Base-by-base conservation (phyloP, 2,329 filamentous ascomycete genomes). In the Alternaria triticimaculans region DNA sequence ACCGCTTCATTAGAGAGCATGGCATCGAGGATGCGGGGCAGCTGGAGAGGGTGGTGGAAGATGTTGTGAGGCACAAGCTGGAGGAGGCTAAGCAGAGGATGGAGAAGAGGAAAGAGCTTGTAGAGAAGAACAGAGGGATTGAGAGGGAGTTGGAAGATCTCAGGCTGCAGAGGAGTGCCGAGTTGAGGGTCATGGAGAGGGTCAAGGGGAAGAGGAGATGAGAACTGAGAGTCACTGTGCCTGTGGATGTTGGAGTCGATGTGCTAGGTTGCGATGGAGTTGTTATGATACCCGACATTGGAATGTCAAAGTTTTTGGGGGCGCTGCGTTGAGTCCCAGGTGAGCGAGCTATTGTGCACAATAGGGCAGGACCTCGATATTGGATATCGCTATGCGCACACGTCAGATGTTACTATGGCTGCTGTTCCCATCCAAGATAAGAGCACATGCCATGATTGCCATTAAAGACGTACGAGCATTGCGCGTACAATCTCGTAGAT, bases 131-230 rank as follows among this genome's bases (percentile, higher is more conserved):
- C 59, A 78, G 78, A 60, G 76, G 71, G 55, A 74, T 84, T n/a
- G 76, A 80, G 67, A 80, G 76, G 67, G 78, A 84, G 70, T 66
- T 85, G 62, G 78, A 80, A 68, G 75, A 80, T 49, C 66, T 84
- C 73, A 77, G 76, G 58, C 77, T 82, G 63, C 79, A 83, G 76
- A 79, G 83, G 69, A 76, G 76, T 51, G 79, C 82, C 58, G 83
- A 85, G 73, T 67, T 82, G 62, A 80, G 80, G 72, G 79, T 84
- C 37, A 73, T 81, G 70, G 78, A 81, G 66, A 79, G 77, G 71
- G 76, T 82, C 61, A 79, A 76, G 64, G 72, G 67, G 59, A 77
- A 70, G 63, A 80, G 78, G 68, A 65, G 63, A 57, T 63, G 62
- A 51, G 37, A 25, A 9, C 20, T 18, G 30, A 10, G 14, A 26